Evolutionary conservation across 305 asterid genomes (phyloP).

Genomic region (Monarda citriodora): DNA sequence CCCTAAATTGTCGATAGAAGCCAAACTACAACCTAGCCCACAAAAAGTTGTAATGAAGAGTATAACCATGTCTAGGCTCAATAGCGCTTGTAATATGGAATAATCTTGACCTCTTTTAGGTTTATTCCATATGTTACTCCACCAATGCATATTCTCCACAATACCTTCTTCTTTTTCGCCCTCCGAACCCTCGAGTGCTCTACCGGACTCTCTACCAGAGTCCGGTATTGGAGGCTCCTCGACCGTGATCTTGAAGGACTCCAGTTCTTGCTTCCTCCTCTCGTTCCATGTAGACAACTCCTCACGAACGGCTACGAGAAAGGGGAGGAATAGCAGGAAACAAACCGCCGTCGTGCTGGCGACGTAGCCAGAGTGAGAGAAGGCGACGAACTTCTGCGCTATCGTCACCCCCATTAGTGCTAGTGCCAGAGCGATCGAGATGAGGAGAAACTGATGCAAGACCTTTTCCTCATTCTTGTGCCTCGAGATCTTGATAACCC

Average conservation of each 20-base stretch:
- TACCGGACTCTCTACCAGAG: too few relatives aligned
- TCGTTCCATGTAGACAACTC: slow-evolving; percentile 32
- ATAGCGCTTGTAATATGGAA: slow-evolving; percentile 65
- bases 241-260: neutral
- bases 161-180: neutral
- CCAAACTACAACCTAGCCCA: slow-evolving; percentile 72
- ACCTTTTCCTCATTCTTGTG: slow-evolving; percentile 44
- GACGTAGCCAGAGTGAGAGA: slow-evolving; percentile 51
- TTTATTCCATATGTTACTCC: slow-evolving; percentile 21
- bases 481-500: slow-evolving; percentile 48
- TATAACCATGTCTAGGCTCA: slow-evolving; percentile 59
- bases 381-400: slow-evolving; percentile 31
- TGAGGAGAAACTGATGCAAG: slow-evolving; percentile 46
- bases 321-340: slow-evolving; percentile 49
- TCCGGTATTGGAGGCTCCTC: slow-evolving; percentile 6
- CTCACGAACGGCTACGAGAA: slow-evolving; percentile 43
- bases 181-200: neutral
- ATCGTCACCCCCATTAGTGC: slow-evolving; percentile 64
- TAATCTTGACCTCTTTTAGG: slow-evolving; percentile 83
- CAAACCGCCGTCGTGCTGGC: slow-evolving; percentile 46
- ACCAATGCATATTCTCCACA: neutral
- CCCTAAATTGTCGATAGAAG: slow-evolving; percentile 79
- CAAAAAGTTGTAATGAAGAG: slow-evolving; percentile 69
- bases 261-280: neutral
- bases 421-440: slow-evolving; percentile 46